phyloP scores from a whole-genome alignment of 148 eudicot species.

The Chenopodium suecicum region DNA sequence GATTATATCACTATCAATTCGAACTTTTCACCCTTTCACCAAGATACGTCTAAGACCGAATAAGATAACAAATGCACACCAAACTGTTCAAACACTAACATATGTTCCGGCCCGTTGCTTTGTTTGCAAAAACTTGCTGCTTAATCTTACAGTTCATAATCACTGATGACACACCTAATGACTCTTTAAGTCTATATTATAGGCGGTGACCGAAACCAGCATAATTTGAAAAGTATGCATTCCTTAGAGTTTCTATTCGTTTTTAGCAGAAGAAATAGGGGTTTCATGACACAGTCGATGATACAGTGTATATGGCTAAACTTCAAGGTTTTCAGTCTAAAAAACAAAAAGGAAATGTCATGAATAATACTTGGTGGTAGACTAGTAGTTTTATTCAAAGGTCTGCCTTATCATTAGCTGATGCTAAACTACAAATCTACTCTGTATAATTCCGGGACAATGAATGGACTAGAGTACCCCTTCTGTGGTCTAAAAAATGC shows the following conservation, averaged over 20 bases:
- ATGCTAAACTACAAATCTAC: neutral
- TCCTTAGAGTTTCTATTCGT: slow-evolving; percentile 10
- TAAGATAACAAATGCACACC: neutral
- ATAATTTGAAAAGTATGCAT: slow-evolving; percentile 9
- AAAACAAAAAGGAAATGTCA: neutral
- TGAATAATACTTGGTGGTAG: slow-evolving; percentile 6
- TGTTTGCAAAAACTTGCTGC: slow-evolving; percentile 19
- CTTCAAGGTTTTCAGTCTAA: neutral
- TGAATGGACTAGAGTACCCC: neutral
- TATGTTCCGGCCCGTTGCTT: slow-evolving; percentile 22
- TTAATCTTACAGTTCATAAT: slow-evolving; percentile 8
- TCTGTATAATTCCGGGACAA: neutral
- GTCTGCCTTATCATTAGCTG: neutral
- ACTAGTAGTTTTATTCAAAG: neutral
- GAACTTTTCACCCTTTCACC: neutral
- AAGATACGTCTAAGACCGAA: neutral
- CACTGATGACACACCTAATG: slow-evolving; percentile 7
- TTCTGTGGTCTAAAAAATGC: neutral
- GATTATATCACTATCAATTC: slow-evolving; percentile 10
- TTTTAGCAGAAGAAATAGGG: neutral
- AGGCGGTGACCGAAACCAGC: slow-evolving; percentile 14
- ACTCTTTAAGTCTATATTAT: neutral
- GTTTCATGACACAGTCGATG: neutral
- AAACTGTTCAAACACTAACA: slow-evolving; percentile 7
- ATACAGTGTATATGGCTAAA: neutral